These are phyloP conservation scores for Hanseniaspora mollemarum DNA, from an alignment of 805 yeast genomes.

Conservation along the genomic window DNA sequence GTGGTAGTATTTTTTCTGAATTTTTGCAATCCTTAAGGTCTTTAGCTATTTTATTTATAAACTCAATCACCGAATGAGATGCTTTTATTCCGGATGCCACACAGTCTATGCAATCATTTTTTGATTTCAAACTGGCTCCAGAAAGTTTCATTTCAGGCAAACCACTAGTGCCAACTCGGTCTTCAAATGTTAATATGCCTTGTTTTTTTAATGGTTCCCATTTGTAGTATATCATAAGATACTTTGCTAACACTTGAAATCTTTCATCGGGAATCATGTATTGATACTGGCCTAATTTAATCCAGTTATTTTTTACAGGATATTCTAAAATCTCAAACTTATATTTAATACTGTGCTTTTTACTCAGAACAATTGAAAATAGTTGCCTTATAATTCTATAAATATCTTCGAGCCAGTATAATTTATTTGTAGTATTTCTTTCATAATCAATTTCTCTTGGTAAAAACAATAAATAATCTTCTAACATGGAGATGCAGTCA, in stretches of 20 bases:
- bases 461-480: slow-evolving; percentile 5
- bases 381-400: slow-evolving; percentile 3
- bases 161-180: background rate
- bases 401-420: slow-evolving; percentile 3
- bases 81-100: background rate
- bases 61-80: background rate
- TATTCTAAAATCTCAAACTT: background rate
- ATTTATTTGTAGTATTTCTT: background rate
- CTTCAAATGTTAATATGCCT: too few species aligned
- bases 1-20: background rate
- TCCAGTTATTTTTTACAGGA: background rate
- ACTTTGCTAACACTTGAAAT: background rate
- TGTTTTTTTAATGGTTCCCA: background rate
- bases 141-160: background rate
- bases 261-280: background rate
- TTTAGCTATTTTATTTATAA: background rate
- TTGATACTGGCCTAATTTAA: background rate
- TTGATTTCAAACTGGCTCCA: background rate
- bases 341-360: background rate
- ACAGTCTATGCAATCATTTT: slow-evolving; percentile 4
- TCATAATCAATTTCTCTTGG: slow-evolving; percentile 5
- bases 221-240: background rate
- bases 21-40: background rate
- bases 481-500: background rate
- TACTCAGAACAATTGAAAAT: background rate